phyloP scores from a whole-genome alignment of 352 stramenopile genomes.

The Globisporangium megalacanthum region DNA sequence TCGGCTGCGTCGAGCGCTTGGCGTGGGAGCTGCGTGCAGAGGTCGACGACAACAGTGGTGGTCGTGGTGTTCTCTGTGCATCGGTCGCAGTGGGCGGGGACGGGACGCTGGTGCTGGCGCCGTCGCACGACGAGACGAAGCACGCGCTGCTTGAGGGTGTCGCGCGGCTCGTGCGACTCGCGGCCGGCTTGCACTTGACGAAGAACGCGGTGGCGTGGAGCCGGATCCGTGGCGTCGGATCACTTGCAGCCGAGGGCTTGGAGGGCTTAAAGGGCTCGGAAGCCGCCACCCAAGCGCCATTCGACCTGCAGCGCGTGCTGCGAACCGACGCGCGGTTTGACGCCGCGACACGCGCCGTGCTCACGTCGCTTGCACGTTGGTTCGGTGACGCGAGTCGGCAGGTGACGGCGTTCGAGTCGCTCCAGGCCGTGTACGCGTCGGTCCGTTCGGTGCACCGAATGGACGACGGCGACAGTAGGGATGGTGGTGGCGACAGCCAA shows the following conservation, averaged over 20 bases:
- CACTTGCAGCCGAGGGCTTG: conserved; percentile 29
- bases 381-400: conserved; percentile 44
- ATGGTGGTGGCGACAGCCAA: neutral
- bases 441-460: conserved; percentile 25
- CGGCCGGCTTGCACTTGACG: conserved; percentile 57
- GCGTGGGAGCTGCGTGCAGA: conserved; percentile 28
- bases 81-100: conserved; percentile 33
- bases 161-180: conserved; percentile 43
- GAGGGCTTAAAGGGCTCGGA: conserved; percentile 2
- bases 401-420: conserved; percentile 53
- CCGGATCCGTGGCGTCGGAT: conserved; percentile 35
- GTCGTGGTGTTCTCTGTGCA: conserved; percentile 32
- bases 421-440: conserved; percentile 42
- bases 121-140: conserved; percentile 43
- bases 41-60: conserved; percentile 14
- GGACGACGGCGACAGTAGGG: neutral
- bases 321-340: conserved; percentile 35
- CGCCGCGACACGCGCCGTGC: conserved; percentile 24
- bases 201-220: conserved; percentile 57
- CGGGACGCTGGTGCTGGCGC: conserved; percentile 34
- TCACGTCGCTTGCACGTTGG: conserved; percentile 28
- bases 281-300: conserved; percentile 17
- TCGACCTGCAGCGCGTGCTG: conserved; percentile 50
- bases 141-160: conserved; percentile 46
- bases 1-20: conserved; percentile 31